These are phyloP conservation scores for Xylaria telfairii DNA, from an alignment of 495 filamentous ascomycete genomes.

Conservation along the genomic window DNA sequence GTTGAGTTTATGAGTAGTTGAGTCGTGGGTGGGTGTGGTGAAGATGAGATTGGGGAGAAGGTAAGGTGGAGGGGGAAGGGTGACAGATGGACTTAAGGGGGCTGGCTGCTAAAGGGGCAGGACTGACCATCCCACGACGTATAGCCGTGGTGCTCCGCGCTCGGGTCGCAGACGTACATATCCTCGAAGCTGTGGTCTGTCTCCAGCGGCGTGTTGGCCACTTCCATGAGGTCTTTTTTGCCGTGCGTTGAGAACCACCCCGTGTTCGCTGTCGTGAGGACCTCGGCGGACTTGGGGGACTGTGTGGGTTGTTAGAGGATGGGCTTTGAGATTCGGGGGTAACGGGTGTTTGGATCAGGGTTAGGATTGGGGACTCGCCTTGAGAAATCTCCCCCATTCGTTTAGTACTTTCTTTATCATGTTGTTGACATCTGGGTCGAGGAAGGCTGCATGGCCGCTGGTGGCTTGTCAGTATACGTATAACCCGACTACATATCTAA, in stretches of 20 bases:
- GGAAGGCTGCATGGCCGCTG: conserved; percentile 68
- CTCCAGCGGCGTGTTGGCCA: conserved; percentile 51
- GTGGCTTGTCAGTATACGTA: conserved; percentile 54
- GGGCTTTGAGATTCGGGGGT: neutral
- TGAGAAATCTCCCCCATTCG: conserved; percentile 68
- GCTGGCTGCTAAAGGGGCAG: no score
- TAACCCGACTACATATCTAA: neutral
- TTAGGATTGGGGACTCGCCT: conserved; percentile 28
- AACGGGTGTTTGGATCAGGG: neutral
- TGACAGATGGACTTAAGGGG: no score
- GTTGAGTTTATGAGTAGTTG: neutral
- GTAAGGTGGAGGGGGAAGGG: neutral
- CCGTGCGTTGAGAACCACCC: conserved; percentile 69
- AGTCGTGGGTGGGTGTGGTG: no score
- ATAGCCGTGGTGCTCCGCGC: conserved; percentile 61
- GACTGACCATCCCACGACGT: conserved; percentile 69
- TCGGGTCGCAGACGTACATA: conserved; percentile 59
- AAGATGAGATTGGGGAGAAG: neutral
- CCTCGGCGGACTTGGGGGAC: conserved; percentile 62
- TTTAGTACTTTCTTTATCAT: conserved; percentile 73
- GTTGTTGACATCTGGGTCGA: conserved; percentile 69
- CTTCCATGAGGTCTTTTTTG: conserved; percentile 50
- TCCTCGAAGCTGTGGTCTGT: conserved; percentile 58
- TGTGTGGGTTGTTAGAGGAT: conserved; percentile 22
- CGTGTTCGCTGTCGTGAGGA: conserved; percentile 53